Conservation (phyloP, 2,329 filamentous ascomycete genomes). For the Drechslerella dactyloides region DNA sequence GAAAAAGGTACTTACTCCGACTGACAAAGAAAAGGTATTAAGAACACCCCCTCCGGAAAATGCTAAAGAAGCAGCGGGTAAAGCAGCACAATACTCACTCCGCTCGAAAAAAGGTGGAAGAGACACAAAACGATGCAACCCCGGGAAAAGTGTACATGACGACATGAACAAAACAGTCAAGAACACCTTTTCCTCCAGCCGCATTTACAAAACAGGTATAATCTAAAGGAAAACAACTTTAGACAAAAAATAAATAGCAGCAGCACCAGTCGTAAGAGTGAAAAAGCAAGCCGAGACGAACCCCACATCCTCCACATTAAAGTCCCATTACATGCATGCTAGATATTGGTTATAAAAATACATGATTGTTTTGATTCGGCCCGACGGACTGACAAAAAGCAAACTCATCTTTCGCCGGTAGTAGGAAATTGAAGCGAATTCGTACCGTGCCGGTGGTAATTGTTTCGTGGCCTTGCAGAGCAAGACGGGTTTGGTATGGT, state of each 20-base stretch:
- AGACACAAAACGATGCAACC: neutral
- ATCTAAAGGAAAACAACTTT: constrained; percentile 5
- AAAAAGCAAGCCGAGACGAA: neutral
- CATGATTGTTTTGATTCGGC: neutral
- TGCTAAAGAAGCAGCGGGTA: neutral
- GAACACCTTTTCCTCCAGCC: neutral
- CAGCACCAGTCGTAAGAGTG: constrained; percentile 21
- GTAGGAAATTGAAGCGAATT: neutral
- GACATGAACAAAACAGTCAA: neutral
- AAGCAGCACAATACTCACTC: neutral
- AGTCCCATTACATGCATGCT: neutral
- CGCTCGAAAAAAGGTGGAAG: neutral
- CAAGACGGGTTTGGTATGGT: neutral
- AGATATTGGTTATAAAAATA: neutral
- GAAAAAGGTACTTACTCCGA: constrained; percentile 49
- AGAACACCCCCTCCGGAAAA: neutral
- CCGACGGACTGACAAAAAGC: neutral
- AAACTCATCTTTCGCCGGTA: neutral
- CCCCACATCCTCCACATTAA: constrained; percentile 3
- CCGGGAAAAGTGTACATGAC: constrained; percentile 2
- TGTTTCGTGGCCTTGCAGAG: neutral
- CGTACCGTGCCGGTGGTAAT: neutral
- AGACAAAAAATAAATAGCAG: too few relatives aligned
- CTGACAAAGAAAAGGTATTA: constrained; percentile 27
- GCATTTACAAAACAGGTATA: neutral